Evolutionary conservation across 192 early-diverging fungal genomes (phyloP).

Genomic region (Mortierella alpina): DNA sequence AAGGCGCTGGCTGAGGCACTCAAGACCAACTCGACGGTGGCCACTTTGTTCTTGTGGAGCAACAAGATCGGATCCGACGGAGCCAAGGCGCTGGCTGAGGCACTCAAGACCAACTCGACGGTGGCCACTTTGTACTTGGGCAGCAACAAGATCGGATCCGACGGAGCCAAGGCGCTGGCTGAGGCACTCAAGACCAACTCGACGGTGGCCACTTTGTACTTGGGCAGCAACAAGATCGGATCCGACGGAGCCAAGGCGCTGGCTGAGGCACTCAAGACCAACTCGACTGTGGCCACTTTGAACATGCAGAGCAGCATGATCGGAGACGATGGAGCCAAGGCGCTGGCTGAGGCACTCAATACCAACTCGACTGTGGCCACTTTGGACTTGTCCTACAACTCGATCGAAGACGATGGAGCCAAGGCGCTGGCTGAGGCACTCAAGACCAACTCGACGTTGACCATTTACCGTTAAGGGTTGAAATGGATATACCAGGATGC

Average conservation of each 20-base stretch:
- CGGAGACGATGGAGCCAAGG: neutral
- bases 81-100: slow-evolving; percentile 6
- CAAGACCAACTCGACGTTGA: neutral
- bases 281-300: too few species aligned
- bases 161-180: slow-evolving; percentile 17
- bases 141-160: neutral
- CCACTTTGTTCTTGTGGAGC: neutral
- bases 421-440: slow-evolving; percentile 13
- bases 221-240: neutral
- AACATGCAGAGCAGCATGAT: too few species aligned
- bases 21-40: neutral
- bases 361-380: too few species aligned
- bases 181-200: slow-evolving; percentile 28
- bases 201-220: slow-evolving; percentile 3
- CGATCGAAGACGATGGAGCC: neutral
- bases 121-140: too few species aligned
- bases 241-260: neutral
- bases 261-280: slow-evolving; percentile 11
- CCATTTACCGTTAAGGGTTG: too few species aligned
- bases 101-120: neutral
- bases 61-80: neutral
- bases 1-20: slow-evolving; percentile 13
- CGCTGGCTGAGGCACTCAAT: slow-evolving; percentile 18
- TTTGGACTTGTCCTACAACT: slow-evolving; percentile 11
- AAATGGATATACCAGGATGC: too few species aligned